Evolutionary conservation across 1,284 basidiomycete species (phyloP), one percentile per base, ranked within the genome.

Genomic region (Ceratobasidium papillatum): DNA sequence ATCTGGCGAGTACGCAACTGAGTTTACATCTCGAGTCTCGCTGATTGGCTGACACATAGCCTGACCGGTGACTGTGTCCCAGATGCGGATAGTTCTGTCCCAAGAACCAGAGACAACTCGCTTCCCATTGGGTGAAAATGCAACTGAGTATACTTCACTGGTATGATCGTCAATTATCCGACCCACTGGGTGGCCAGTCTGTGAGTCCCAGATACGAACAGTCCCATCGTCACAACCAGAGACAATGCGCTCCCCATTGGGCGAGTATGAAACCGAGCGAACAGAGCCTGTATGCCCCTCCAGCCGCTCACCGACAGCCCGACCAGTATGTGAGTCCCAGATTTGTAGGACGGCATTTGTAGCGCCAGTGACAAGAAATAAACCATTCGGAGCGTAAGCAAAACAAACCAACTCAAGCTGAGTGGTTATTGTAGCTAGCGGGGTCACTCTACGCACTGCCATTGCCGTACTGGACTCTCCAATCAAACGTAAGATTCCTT

Each of bases 51-150:
- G n/a, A n/a, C n/a, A n/a, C n/a, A n/a, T n/a, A n/a, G n/a, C n/a
- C n/a, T n/a, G n/a, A n/a, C n/a, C n/a, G n/a, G n/a, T n/a, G n/a
- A n/a, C n/a, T n/a, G n/a, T n/a, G n/a, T n/a, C n/a, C n/a, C n/a
- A n/a, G n/a, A 76, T 11, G 9, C 61, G 74, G 14, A 76, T 41
- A 3, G 75, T 75, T 12, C 34, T n/a, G 45, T 76, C 75, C 8
- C 38, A 3, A 17, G 75, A 65, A 19, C 74, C 63, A 17, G 74
- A 74, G 14, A 52, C 75, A 17, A 75, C 9, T 17, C 14, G 36
- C 41, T 32, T 62, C 17, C 75, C 74, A 75, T 75, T 72, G 14
- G 58, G 61, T 19, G 74, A 74, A 45, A 75, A 75, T 12, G 72
- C 74, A 12, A 75, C 41, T 32, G 41, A 75, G 27, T 12, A 1